Evolutionary conservation across 176 grass and related monocot species (phyloP).

Genomic region (Zea luxurians): DNA sequence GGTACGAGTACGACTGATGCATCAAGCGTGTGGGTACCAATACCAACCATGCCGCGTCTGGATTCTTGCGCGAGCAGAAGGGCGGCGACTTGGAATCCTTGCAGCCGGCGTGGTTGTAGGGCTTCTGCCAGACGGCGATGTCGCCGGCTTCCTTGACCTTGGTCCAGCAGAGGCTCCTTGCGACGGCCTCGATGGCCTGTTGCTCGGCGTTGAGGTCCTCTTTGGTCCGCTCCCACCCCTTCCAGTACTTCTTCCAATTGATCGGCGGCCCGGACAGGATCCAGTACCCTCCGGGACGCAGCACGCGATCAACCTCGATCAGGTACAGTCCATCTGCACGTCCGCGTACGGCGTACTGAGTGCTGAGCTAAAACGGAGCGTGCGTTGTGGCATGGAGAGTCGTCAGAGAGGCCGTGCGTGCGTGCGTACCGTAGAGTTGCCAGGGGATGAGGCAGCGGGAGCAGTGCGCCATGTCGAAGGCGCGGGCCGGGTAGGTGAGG

Average conservation of each 20-base stretch:
- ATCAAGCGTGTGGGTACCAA: neutral
- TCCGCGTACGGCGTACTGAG: neutral
- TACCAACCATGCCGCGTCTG: conserved; percentile 75
- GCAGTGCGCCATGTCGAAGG: conserved; percentile 94
- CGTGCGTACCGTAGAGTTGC: conserved; percentile 35
- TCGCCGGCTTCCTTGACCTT: conserved; percentile 80
- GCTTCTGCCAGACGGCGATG: conserved; percentile 96
- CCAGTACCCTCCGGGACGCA: conserved; percentile 92
- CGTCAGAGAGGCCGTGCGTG: neutral
- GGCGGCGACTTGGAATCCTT: conserved; percentile 55
- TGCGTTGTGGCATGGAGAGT: neutral
- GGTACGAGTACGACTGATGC: neutral
- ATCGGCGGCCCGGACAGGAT: conserved; percentile 86
- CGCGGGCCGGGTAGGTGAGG: conserved; percentile 67
- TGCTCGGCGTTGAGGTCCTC: conserved; percentile 80
- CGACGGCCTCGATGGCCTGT: conserved; percentile 66
- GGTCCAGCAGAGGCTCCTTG: conserved; percentile 82
- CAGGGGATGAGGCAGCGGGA: conserved; percentile 90
- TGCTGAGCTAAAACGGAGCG: neutral
- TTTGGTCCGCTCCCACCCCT: conserved; percentile 75
- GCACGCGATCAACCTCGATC: conserved; percentile 83
- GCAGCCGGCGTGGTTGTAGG: conserved; percentile 67
- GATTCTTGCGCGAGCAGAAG: conserved; percentile 60
- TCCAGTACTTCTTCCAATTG: conserved; percentile 84
- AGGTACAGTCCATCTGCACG: conserved; percentile 71